Evolutionary conservation across 2,329 filamentous ascomycete species (phyloP).

Genomic region (Ophiognomonia clavigignenti-juglandacearum): DNA sequence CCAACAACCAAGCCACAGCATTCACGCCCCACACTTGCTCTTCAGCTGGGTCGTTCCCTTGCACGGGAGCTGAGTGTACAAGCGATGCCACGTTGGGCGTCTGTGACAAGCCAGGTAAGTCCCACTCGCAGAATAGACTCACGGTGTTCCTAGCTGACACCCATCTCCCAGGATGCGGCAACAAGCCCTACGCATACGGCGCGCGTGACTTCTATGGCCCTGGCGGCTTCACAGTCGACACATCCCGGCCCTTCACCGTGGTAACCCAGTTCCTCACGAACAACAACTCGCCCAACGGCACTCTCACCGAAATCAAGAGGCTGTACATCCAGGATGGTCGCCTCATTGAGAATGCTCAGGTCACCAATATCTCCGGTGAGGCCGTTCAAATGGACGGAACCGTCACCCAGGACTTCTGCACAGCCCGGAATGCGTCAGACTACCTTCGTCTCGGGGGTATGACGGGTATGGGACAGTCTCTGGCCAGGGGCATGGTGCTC

Average conservation of each 20-base stretch:
- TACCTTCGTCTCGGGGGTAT: slow-evolving; percentile 1
- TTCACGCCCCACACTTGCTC: slow-evolving; percentile 38
- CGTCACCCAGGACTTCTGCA: slow-evolving; percentile 21
- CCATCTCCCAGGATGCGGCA: slow-evolving; percentile 22
- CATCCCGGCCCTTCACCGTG: slow-evolving; percentile 29
- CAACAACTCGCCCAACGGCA: slow-evolving; percentile 20
- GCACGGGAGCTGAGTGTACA: slow-evolving; percentile 25
- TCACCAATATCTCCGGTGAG: slow-evolving; percentile 15
- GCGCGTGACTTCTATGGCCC: slow-evolving; percentile 22
- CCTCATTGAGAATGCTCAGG: slow-evolving; percentile 33
- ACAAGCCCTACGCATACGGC: slow-evolving; percentile 30
- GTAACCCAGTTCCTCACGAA: slow-evolving; percentile 42
- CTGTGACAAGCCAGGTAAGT: slow-evolving; percentile 23
- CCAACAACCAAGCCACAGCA: slow-evolving; percentile 32
- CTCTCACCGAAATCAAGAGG: slow-evolving; percentile 39
- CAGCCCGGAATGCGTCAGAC: not conserved
- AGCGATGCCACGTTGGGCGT: slow-evolving; percentile 17
- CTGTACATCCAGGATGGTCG: slow-evolving; percentile 43
- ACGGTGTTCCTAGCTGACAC: not conserved
- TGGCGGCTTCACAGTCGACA: slow-evolving; percentile 22
- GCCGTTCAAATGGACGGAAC: slow-evolving; percentile 15
- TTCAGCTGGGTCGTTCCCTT: slow-evolving; percentile 29
- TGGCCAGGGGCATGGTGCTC: slow-evolving; percentile 1
- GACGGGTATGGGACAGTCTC: not conserved
- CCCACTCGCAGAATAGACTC: not conserved